A percentile compares a stretch with the other conserved stretches of the same genome.
phyloP scores from a whole-genome alignment of 1,139 yeast genomes.

The Magnusiomyces sp. region DNA sequence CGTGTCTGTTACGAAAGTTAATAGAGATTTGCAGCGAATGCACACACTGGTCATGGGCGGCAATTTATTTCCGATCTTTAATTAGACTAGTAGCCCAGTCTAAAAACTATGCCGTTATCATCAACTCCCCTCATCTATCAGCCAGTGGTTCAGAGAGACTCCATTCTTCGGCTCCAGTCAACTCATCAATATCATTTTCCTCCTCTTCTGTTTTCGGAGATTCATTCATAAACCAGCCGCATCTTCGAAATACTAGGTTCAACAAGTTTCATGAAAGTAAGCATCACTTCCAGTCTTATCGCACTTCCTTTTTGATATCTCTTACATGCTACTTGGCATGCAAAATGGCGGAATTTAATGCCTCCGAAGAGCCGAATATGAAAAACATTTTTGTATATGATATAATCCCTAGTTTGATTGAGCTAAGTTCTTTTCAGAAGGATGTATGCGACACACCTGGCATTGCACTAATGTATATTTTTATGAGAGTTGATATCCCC shows the following conservation, averaged over 20 bases:
- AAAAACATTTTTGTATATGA: slow-evolving; percentile 3
- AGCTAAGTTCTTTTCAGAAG: slow-evolving; percentile 7
- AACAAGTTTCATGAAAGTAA: neutral
- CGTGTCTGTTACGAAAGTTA: slow-evolving; percentile 8
- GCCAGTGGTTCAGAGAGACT: neutral
- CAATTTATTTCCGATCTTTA: slow-evolving; percentile 11
- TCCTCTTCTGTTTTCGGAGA: neutral
- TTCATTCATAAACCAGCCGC: neutral
- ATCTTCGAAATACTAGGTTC: neutral
- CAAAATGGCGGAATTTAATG: slow-evolving; percentile 12
- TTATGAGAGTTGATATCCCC: slow-evolving; percentile 11
- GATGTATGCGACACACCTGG: slow-evolving; percentile 15
- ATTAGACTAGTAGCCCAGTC: slow-evolving; percentile 9
- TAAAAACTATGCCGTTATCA: neutral
- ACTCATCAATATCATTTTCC: neutral
- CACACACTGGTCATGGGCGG: slow-evolving; percentile 13
- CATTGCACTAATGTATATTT: slow-evolving; percentile 13
- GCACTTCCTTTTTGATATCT: slow-evolving; percentile 9
- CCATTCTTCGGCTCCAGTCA: neutral
- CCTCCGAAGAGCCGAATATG: slow-evolving; percentile 7
- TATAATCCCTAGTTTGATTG: slow-evolving; percentile 11
- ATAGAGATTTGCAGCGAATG: slow-evolving; percentile 10
- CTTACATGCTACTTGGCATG: slow-evolving; percentile 12
- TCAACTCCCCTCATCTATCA: neutral
- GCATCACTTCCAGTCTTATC: slow-evolving; percentile 6